Base-by-base conservation (phyloP, 768 basidiomycete species). In the Leccinum pellstonianum region DNA sequence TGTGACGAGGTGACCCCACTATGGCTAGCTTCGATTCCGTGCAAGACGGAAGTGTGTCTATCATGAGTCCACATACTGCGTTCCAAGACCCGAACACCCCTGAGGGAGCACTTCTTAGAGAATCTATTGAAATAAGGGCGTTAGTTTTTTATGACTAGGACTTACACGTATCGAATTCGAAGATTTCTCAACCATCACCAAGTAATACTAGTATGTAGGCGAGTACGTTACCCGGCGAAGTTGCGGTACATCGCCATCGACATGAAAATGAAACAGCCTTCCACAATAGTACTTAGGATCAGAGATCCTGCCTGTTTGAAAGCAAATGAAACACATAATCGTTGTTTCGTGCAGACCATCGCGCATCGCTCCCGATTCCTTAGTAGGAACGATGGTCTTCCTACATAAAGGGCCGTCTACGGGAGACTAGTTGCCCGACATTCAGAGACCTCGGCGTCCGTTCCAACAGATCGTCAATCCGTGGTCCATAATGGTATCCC, bases 51-150 rank as follows among this genome's bases (percentile, higher is more conserved):
- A 75, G 70, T n/a, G 67, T 72, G 31, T 70, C 74, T 37, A 62
- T 68, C 5, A 41, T 76, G 5, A 65, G 68, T 3, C 77, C 76
- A 3, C 77, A 77, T 58, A 72, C 69, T 14, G 73, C 59, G 3
- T 79, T 78, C 54, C 25, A 66, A 50, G 74, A 77, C 56, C 77
- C 74, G 25, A 69, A 67, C 31, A 72, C 66, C 14, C 74, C 74
- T 11, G 58, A 66, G 52, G 76, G 67, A 6, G 65, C 67, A 0
- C 72, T 68, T 4, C 53, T 67, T 0, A 66, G 76, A 46, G 66
- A 77, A 65, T 74, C 69, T 15, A 77, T 78, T 27, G 76, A 77
- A 60, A 29, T 71, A 15, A 66, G 77, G 46, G 74, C 69, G 15
- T 58, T 78, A 7, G 75, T 77, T 4, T 77, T 77, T 55, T 43